These are phyloP conservation scores for Amaranthus palmeri DNA, from an alignment of 148 eudicot species.

Conservation along the genomic window DNA sequence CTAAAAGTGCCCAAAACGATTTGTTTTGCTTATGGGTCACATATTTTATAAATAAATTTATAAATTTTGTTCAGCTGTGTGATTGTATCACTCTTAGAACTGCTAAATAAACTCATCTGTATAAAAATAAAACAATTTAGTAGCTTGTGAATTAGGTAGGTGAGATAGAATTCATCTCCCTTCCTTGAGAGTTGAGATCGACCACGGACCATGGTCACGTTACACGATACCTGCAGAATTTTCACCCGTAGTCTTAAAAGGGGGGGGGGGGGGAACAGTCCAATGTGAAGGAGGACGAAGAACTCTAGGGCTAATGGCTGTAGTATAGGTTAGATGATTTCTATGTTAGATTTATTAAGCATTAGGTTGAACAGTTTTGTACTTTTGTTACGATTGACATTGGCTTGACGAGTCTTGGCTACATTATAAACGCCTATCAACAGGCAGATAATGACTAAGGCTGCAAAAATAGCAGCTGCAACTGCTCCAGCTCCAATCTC, in stretches of 20 bases:
- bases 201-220: neutral
- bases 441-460: conserved; percentile 31
- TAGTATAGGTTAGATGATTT: neutral
- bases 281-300: neutral
- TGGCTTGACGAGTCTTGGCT: conserved; percentile 33
- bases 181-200: neutral
- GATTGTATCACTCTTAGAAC: neutral
- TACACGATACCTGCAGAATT: no score
- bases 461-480: conserved; percentile 31
- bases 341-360: conserved; percentile 20
- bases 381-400: conserved; percentile 28
- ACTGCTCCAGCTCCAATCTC: conserved; percentile 30
- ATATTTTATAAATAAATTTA: neutral
- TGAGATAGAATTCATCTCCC: conserved; percentile 2
- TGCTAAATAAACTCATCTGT: neutral
- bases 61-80: neutral
- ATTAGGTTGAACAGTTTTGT: conserved; percentile 31
- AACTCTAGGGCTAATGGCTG: neutral
- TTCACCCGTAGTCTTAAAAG: neutral
- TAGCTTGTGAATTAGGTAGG: neutral
- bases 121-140: neutral
- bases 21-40: neutral
- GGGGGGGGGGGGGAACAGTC: neutral
- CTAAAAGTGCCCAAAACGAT: neutral
- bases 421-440: conserved; percentile 53